These are phyloP conservation scores for Trichoderma aggressivum DNA, from an alignment of 2,329 filamentous ascomycete genomes.

Conservation along the genomic window DNA sequence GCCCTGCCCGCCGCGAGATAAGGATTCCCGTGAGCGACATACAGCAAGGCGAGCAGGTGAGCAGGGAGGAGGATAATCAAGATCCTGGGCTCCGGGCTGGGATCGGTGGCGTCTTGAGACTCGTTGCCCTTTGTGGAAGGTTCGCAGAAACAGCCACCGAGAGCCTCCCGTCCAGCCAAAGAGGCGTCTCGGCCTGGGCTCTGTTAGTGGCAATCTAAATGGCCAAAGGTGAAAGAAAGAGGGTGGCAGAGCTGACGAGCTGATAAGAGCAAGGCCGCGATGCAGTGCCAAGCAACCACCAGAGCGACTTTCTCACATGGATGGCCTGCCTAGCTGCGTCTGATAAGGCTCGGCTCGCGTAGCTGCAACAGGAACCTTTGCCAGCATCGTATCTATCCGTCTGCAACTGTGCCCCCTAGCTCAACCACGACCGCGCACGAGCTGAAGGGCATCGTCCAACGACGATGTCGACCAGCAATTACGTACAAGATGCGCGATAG, in stretches of 20 bases:
- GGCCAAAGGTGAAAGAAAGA: not conserved
- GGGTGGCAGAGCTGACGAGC: conserved; percentile 11
- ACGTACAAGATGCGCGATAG: conserved; percentile 1
- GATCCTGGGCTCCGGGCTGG: not conserved
- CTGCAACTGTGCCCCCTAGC: not conserved
- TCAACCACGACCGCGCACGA: not conserved
- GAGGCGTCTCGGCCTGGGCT: not conserved
- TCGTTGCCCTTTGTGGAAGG: conserved; percentile 28
- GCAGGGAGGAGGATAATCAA: not conserved
- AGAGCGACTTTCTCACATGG: not conserved
- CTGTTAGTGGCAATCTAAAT: conserved; percentile 1
- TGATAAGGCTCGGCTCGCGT: conserved; percentile 16
- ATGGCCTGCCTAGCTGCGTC: not conserved
- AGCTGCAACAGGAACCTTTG: conserved; percentile 13
- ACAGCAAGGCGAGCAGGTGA: not conserved
- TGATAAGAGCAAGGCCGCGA: conserved; percentile 7
- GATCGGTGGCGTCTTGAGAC: conserved; percentile 2
- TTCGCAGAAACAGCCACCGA: conserved; percentile 24
- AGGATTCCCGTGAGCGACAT: not conserved
- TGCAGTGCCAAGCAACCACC: not conserved
- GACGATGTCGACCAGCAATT: not conserved
- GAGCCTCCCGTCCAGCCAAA: conserved; percentile 8
- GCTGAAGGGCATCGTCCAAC: not conserved
- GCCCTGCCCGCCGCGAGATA: not conserved
- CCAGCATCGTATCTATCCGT: conserved; percentile 6